A percentile compares a stretch with the other conserved stretches of the same genome.
phyloP scores from a whole-genome alignment of 257 asterid species.

The Euphrasia confusa region DNA sequence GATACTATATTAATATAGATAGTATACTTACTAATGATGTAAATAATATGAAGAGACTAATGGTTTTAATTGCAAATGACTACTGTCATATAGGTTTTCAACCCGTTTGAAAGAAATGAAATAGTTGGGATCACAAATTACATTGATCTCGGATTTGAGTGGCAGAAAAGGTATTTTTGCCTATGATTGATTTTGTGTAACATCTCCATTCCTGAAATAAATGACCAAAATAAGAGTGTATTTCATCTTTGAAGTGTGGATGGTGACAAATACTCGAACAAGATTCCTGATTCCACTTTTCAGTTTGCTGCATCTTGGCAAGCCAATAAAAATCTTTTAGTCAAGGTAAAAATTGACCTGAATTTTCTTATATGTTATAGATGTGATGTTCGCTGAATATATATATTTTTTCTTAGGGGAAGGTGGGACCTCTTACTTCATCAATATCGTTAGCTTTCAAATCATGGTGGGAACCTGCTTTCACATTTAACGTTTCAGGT shows the following conservation, averaged over 20 bases:
- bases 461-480: conserved; percentile 97
- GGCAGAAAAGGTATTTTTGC: conserved; percentile 61
- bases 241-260: conserved; percentile 43
- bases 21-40: no score
- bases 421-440: conserved; percentile 82
- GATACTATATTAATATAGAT: no score
- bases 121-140: conserved; percentile 21
- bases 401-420: conserved; percentile 60
- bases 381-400: neutral
- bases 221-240: neutral
- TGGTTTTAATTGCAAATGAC: no score
- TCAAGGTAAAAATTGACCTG: conserved; percentile 48
- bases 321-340: conserved; percentile 76
- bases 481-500: conserved; percentile 83
- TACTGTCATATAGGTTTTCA: no score
- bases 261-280: conserved; percentile 40
- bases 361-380: neutral
- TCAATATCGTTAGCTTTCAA: conserved; percentile 78
- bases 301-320: conserved; percentile 98
- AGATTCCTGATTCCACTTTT: conserved; percentile 63
- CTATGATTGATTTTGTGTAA: conserved; percentile 10
- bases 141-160: conserved; percentile 84
- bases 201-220: conserved; percentile 10
- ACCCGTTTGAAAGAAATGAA: no score
- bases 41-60: no score